These are phyloP conservation scores for Avena insularis DNA, from an alignment of 176 grass and related monocot genomes.

Conservation along the genomic window DNA sequence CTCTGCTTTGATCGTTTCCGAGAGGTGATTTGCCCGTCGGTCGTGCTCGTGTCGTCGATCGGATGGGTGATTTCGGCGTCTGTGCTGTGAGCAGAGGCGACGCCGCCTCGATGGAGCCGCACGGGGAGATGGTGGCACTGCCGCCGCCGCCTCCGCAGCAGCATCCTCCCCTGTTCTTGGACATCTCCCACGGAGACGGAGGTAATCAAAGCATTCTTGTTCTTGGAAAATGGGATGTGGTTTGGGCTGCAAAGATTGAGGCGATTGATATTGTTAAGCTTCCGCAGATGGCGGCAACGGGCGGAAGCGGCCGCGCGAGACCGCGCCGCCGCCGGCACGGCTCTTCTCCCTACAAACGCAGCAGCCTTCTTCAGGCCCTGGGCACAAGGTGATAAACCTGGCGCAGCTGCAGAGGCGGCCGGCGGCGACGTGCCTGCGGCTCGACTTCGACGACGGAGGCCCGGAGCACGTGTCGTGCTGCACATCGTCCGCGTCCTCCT, in stretches of 20 bases:
- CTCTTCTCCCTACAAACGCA: constrained; percentile 44
- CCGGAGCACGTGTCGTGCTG: constrained; percentile 41
- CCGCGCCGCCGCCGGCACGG: constrained; percentile 9
- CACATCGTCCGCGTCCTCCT: constrained; percentile 47
- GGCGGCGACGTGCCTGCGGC: constrained; percentile 54
- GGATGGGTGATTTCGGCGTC: constrained; percentile 42
- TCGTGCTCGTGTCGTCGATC: not conserved
- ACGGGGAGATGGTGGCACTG: constrained; percentile 7
- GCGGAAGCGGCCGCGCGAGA: constrained; percentile 54
- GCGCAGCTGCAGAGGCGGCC: constrained; percentile 52
- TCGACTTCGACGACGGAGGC: constrained; percentile 51
- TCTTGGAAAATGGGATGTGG: not conserved
- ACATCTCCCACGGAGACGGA: constrained; percentile 32
- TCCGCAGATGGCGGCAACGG: constrained; percentile 33
- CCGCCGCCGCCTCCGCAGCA: not conserved
- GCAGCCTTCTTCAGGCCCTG: not conserved
- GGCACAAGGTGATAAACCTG: constrained; percentile 38
- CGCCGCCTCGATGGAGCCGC: constrained; percentile 28
- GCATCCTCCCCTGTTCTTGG: constrained; percentile 39
- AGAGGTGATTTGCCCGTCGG: not conserved
- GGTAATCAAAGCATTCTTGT: constrained; percentile 25
- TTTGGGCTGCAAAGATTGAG: not conserved
- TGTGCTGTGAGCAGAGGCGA: constrained; percentile 32
- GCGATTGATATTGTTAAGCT: not conserved
- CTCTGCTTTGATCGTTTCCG: not conserved